These are phyloP conservation scores for Seminavis robusta DNA, from an alignment of 108 stramenopile genomes.

Conservation along the genomic window DNA sequence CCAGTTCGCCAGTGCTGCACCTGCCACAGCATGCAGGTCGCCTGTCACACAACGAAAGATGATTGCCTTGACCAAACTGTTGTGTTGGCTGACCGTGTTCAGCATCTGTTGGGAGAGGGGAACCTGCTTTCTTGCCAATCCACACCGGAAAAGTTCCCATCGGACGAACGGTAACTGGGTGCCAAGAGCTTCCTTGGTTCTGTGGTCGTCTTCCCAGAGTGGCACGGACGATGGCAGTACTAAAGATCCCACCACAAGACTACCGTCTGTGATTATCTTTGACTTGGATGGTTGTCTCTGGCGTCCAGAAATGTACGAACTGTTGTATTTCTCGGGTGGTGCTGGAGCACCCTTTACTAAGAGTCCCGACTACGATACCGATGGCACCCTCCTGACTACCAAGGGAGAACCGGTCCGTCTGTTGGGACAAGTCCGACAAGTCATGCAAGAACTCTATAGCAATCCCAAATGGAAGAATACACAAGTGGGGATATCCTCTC, in stretches of 20 bases:
- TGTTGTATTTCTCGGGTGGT: slow-evolving; percentile 21
- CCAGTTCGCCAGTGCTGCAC: no score
- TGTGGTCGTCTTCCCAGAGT: no score
- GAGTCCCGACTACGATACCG: neutral
- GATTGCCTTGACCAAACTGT: no score
- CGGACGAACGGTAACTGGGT: no score
- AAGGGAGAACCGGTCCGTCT: slow-evolving; percentile 16
- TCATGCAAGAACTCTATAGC: slow-evolving; percentile 18
- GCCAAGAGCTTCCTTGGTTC: no score
- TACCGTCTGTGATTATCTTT: slow-evolving; percentile 69
- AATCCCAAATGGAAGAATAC: slow-evolving; percentile 4
- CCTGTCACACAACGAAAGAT: no score
- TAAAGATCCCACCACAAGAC: neutral
- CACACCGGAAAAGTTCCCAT: no score
- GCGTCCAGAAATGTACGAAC: slow-evolving; percentile 75
- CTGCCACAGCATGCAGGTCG: no score
- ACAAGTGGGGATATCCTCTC: slow-evolving; percentile 52
- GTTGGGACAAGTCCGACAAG: slow-evolving; percentile 16
- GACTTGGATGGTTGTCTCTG: slow-evolving; percentile 77
- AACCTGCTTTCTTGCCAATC: no score
- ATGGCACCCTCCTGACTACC: slow-evolving; percentile 3
- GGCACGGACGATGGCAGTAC: no score
- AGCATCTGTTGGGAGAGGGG: no score
- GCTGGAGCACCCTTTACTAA: slow-evolving; percentile 25
- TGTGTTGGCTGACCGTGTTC: no score